Evolutionary conservation across 805 yeast species (phyloP).

Genomic region (Kluyveromyces wickerhamii): DNA sequence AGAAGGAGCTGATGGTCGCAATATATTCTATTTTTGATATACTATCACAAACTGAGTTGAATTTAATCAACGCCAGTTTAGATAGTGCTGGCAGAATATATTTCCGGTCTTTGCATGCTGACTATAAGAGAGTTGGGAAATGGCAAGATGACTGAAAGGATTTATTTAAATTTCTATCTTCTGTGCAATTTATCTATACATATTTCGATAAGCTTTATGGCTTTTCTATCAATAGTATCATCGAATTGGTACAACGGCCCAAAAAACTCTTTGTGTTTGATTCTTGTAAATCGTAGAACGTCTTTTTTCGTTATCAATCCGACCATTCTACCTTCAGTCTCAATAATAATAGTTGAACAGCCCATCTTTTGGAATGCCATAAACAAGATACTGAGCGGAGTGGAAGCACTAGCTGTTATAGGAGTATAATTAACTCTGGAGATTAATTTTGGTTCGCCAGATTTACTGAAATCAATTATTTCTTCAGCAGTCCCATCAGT

Average conservation of each 20-base stretch:
- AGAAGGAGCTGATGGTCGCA: constrained; percentile 45
- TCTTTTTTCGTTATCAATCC: constrained; percentile 89
- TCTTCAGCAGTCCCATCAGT: not conserved
- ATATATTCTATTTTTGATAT: constrained; percentile 61
- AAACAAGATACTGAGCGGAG: constrained; percentile 52
- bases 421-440: constrained; percentile 48
- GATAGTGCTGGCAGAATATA: constrained; percentile 64
- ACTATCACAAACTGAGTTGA: constrained; percentile 58
- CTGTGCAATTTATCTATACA: constrained; percentile 5
- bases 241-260: constrained; percentile 24
- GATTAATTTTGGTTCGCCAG: not conserved
- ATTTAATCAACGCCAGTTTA: constrained; percentile 50
- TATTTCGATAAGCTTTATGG: not conserved
- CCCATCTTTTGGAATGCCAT: constrained; percentile 73
- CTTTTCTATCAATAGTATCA: constrained; percentile 17
- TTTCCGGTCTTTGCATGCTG: constrained; percentile 58
- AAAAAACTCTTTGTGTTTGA: constrained; percentile 20
- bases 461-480: constrained; percentile 1
- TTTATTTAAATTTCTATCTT: constrained; percentile 3
- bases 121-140: constrained; percentile 69
- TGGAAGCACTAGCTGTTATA: constrained; percentile 43
- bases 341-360: constrained; percentile 64
- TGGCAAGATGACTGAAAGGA: constrained; percentile 54
- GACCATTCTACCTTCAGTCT: constrained; percentile 47
- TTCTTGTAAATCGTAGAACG: constrained; percentile 52